Evolutionary conservation across 2,329 filamentous ascomycete genomes (phyloP).

Genomic region (Claviceps citrina): DNA sequence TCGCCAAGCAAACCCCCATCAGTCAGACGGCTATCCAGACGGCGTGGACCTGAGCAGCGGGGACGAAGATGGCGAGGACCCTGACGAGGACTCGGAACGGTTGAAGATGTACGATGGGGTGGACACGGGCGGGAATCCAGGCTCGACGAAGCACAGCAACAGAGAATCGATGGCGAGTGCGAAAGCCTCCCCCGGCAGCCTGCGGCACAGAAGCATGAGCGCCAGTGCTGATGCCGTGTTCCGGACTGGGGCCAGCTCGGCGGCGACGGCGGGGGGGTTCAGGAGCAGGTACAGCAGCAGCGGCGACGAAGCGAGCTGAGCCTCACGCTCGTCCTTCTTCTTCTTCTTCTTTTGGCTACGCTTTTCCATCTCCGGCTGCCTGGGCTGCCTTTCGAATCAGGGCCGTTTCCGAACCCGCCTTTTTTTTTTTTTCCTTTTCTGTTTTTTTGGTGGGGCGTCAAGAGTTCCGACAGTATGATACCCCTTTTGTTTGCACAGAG

Average conservation of each 20-base stretch:
- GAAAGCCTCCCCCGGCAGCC: conserved; percentile 18
- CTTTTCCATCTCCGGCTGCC: too few relatives aligned
- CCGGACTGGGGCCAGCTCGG: conserved; percentile 20
- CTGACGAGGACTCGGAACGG: conserved; percentile 16
- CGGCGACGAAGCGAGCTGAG: conserved; percentile 7
- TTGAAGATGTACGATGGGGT: conserved; percentile 15
- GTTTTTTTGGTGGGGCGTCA: too few relatives aligned
- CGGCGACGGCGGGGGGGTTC: conserved; percentile 24
- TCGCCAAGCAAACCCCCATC: conserved; percentile 20
- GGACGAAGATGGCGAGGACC: conserved; percentile 27
- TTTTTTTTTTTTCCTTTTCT: not conserved
- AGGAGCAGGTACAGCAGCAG: conserved; percentile 24
- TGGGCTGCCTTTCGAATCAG: too few relatives aligned
- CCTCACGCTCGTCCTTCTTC: too few relatives aligned
- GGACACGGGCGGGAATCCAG: conserved; percentile 7
- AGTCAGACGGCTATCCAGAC: conserved; percentile 27
- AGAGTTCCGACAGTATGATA: too few relatives aligned
- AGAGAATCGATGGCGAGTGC: conserved; percentile 17
- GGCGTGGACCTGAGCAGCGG: conserved; percentile 25
- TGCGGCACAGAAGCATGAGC: conserved; percentile 18
- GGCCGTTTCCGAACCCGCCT: too few relatives aligned
- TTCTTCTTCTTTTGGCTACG: too few relatives aligned
- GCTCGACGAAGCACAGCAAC: not conserved
- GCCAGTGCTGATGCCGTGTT: conserved; percentile 14
- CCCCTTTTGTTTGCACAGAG: too few relatives aligned